Evolutionary conservation across 768 basidiomycete genomes (phyloP).

Genomic region (Lentinula sp.): DNA sequence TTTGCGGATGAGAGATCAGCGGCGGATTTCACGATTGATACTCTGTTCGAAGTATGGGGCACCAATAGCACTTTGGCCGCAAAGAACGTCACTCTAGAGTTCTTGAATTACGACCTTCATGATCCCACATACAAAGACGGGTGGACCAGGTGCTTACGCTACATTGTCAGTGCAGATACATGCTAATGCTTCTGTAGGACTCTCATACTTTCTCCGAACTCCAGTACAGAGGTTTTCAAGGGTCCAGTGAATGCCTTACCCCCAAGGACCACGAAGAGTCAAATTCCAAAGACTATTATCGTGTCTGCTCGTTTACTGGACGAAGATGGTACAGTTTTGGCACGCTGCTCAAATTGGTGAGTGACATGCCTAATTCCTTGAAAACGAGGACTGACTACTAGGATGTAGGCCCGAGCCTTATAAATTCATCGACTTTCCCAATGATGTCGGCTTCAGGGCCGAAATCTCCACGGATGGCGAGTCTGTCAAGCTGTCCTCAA

Average conservation of each 20-base stretch:
- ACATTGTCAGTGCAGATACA: not conserved
- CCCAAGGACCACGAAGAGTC: constrained; percentile 55
- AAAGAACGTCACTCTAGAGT: constrained; percentile 57
- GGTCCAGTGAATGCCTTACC: constrained; percentile 70
- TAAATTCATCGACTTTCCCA: constrained; percentile 85
- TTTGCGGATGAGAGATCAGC: constrained; percentile 57
- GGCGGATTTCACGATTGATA: constrained; percentile 61
- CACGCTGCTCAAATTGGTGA: constrained; percentile 71
- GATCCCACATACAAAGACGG: constrained; percentile 50
- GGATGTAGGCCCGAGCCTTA: constrained; percentile 84
- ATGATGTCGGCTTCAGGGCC: constrained; percentile 54
- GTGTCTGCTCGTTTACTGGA: constrained; percentile 66
- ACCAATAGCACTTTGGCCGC: constrained; percentile 68
- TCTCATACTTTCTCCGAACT: constrained; percentile 59
- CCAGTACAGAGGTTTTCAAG: constrained; percentile 79
- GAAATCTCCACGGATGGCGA: constrained; percentile 47
- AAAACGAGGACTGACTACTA: not conserved
- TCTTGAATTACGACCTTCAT: constrained; percentile 57
- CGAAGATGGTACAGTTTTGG: constrained; percentile 49
- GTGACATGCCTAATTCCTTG: constrained; percentile 14
- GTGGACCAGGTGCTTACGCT: constrained; percentile 31
- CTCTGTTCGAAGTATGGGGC: constrained; percentile 77
- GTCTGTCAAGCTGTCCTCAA: constrained; percentile 46
- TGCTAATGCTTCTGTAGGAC: not conserved
- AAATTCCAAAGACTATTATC: constrained; percentile 62